phyloP scores from a whole-genome alignment of 371 early-diverging fungal genomes.

The Mortierella sp. region DNA sequence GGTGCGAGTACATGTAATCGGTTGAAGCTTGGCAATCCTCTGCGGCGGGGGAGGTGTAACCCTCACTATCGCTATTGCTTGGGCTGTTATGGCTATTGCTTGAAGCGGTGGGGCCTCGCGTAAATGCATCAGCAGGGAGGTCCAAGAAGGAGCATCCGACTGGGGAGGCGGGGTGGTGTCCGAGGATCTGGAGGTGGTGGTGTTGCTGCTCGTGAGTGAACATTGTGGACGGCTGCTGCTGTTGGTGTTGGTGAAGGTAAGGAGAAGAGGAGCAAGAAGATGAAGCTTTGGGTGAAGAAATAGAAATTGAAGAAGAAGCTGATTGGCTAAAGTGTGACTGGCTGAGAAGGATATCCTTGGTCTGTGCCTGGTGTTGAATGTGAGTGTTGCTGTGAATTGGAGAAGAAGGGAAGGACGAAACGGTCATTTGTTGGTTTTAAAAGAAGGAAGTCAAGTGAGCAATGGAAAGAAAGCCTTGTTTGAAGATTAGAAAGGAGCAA shows the following conservation, averaged over 20 bases:
- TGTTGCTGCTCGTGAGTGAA: constrained; percentile 18
- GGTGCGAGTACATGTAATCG: constrained; percentile 36
- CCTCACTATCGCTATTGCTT: background rate
- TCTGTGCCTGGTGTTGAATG: constrained; percentile 37
- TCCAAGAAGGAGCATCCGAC: constrained; percentile 35
- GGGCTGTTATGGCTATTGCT: background rate
- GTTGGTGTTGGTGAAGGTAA: constrained; percentile 25
- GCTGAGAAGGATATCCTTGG: constrained; percentile 24
- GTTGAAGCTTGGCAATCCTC: constrained; percentile 40
- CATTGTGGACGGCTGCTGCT: constrained; percentile 11
- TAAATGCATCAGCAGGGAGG: constrained; percentile 26
- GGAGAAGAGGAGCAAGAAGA: constrained; percentile 24
- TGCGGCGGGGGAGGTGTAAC: constrained; percentile 23
- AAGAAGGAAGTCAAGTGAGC: background rate
- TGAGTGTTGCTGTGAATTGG: constrained; percentile 27
- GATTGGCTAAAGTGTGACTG: constrained; percentile 31
- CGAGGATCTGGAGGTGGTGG: constrained; percentile 52
- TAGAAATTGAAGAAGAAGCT: constrained; percentile 13
- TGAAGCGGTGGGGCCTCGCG: constrained; percentile 5
- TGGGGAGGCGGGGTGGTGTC: constrained; percentile 50
- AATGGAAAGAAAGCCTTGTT: background rate
- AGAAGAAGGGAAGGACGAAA: constrained; percentile 15
- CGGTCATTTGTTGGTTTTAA: constrained; percentile 21
- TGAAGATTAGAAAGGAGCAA: background rate
- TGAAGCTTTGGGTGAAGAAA: constrained; percentile 26